phyloP scores from a whole-genome alignment of 2,329 filamentous ascomycete species.

The Didymella glomerata region DNA sequence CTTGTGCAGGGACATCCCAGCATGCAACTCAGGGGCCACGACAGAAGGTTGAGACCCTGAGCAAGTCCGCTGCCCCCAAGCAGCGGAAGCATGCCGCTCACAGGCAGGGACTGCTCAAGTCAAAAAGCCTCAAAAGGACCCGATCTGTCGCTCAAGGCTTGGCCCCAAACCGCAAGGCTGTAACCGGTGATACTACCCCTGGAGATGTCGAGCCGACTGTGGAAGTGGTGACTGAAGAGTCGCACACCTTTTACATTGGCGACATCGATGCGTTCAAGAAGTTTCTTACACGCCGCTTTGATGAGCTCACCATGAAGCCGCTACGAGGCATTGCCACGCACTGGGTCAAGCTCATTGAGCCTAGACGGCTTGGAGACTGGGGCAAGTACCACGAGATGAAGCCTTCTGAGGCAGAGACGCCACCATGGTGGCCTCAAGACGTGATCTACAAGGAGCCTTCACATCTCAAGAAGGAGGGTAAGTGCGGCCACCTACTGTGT shows the following conservation, averaged over 20 bases:
- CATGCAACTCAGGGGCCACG: neutral
- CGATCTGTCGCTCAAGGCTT: constrained; percentile 21
- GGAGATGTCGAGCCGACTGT: constrained; percentile 22
- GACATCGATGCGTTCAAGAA: constrained; percentile 31
- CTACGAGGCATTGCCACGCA: constrained; percentile 42
- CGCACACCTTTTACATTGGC: constrained; percentile 38
- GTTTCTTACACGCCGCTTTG: constrained; percentile 38
- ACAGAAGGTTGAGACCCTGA: neutral
- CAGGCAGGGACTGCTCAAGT: constrained; percentile 8
- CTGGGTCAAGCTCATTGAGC: constrained; percentile 44
- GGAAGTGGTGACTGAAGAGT: constrained; percentile 20
- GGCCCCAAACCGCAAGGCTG: constrained; percentile 2
- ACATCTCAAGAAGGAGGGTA: constrained; percentile 42
- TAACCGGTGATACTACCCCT: constrained; percentile 15
- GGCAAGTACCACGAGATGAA: constrained; percentile 39
- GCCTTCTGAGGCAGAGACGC: constrained; percentile 25
- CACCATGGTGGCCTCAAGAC: constrained; percentile 44
- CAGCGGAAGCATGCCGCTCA: neutral
- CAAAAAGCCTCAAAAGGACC: constrained; percentile 27
- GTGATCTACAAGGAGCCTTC: constrained; percentile 46
- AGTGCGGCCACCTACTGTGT: constrained; percentile 2
- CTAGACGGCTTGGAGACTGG: constrained; percentile 35
- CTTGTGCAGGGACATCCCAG: constrained; percentile 12
- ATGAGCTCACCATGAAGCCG: constrained; percentile 46
- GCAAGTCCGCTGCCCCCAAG: neutral